Base-by-base conservation (phyloP, 2,329 filamentous ascomycete species). In the Orbilia ellipsospora region DNA sequence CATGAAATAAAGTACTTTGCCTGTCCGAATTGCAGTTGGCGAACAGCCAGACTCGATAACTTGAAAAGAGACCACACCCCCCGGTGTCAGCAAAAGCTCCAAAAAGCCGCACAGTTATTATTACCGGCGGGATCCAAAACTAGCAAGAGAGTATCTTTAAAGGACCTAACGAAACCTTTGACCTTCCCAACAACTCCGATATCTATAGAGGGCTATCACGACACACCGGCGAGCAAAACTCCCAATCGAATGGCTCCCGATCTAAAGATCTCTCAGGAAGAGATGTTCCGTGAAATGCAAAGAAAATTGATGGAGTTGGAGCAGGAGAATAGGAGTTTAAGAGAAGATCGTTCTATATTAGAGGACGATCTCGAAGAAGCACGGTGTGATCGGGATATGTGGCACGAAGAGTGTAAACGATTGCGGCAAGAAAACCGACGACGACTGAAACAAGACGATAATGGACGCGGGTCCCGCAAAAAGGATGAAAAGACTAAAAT, bases 41-140 rank as follows among this genome's bases (percentile, higher is more conserved):
- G 48, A 2, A 55, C 57, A 10, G 51, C 65, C 10, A 44, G 65
- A 10, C 16, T 23, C 4, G 65, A 69, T 16, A 69, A 69, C 31
- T 10, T 69, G 15, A 12, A 7, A n/a, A 13, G 31, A 6, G 31
- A 42, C 4, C 65, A 69, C 31, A 5, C 10, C 0, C n/a, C 4
- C 2, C 23, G n/a, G 5, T 66, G 54, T 20, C 57, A 51, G 16
- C 16, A 42, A n/a, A 59, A 36, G 1, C 44, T n/a, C 8, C 44
- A 48, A 13, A 48, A 48, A 48, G 44, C 13, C 10, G 16, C 13
- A 36, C 31, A 6, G 1, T 36, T 36, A 36, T 36, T 10, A 36
- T 4, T 10, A 36, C 5, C 31, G 6, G 31, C 31, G 10, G 5
- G 5, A 48, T 15, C 7, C 44, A 13, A n/a, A 18, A 48, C 1